These are phyloP conservation scores for Claviceps quebecensis DNA, from an alignment of 2,329 filamentous ascomycete species.

Conservation along the genomic window DNA sequence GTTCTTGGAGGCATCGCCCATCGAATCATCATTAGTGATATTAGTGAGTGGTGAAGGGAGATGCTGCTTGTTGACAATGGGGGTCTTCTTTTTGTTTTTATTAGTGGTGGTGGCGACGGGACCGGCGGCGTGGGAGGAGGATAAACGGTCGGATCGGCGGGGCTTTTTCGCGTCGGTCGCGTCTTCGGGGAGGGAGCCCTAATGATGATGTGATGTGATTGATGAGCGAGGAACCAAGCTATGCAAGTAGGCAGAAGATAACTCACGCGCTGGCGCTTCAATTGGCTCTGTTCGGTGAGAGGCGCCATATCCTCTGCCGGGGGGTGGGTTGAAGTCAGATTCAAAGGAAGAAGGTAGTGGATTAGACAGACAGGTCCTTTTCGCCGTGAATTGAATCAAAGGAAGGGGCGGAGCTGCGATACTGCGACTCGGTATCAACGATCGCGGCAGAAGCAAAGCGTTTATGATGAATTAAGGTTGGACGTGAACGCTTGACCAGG, in stretches of 20 bases:
- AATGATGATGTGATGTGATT: conserved; percentile 2
- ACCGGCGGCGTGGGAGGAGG: conserved; percentile 11
- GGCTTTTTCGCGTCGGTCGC: conserved; percentile 66
- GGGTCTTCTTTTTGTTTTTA: conserved; percentile 32
- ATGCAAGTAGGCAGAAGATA: conserved; percentile 11
- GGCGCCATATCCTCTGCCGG: conserved; percentile 36
- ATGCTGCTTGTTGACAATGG: conserved; percentile 48
- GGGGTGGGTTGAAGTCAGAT: too few species aligned
- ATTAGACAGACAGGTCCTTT: too few species aligned
- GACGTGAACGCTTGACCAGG: too few species aligned
- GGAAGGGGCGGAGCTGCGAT: too few species aligned
- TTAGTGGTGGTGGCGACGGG: conserved; percentile 17
- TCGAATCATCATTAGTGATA: conserved; percentile 37
- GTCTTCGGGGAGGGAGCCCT: conserved; percentile 54
- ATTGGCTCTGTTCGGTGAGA: conserved; percentile 61
- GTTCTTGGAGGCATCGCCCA: conserved; percentile 47
- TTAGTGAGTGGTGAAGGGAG: conserved; percentile 73
- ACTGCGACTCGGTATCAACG: too few species aligned
- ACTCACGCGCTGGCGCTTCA: conserved; percentile 68
- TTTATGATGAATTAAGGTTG: too few species aligned
- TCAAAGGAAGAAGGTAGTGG: background rate
- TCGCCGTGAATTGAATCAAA: too few species aligned
- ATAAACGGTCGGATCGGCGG: conserved; percentile 61
- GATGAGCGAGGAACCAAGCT: conserved; percentile 12
- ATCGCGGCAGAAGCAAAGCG: too few species aligned